Evolutionary conservation across 371 early-diverging fungal species (phyloP), one percentile per base, ranked within the genome.

Genomic region (Mortierella sp.): DNA sequence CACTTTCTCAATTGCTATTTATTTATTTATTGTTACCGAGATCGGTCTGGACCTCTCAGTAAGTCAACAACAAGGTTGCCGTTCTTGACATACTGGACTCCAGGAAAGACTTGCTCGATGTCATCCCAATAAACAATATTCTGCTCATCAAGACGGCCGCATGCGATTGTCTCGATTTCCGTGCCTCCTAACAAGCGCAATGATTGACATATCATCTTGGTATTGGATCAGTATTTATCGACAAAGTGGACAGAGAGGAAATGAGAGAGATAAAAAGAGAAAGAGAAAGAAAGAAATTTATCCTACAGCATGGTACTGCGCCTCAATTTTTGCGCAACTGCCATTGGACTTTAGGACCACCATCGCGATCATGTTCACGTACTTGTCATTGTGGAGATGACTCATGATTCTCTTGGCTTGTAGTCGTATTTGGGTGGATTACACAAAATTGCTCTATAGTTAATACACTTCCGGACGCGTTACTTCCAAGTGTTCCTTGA

Each of bases 91-190:
- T 48, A 9, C 24, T 50, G 15, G 19, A 24, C 40, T 10, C 52
- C 50, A 1, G 48, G 69, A 52, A 68, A 68, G 22, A 36, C 61
- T 33, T 68, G 21, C 33, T 47, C 52, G 16, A 61, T 60, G 52
- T 68, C 69, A 11, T 68, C 48, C 69, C 69, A 68, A 52, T 52
- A 48, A 43, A 68, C 16, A 19, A 61, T 52, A 48, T 61, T 1
- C 40, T 68, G 69, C 9, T 52, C 69, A 68, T 68, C 38, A n/a
- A 68, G 19, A 32, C 15, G 0, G 19, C 58, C 66, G n/a, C 36
- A 15, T 15, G 15, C 10, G n/a, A 48, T 4, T 4, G 4, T 48
- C n/a, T 48, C 50, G 50, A 48, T 48, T 19, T 48, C 50, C 15
- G 50, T n/a, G 5, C 19, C n/a, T 15, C 50, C 58, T 21, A 36